Evolutionary conservation across 345 rosid species (phyloP), one percentile per base, ranked within the genome.

Genomic region (Geranium rotundifolium): DNA sequence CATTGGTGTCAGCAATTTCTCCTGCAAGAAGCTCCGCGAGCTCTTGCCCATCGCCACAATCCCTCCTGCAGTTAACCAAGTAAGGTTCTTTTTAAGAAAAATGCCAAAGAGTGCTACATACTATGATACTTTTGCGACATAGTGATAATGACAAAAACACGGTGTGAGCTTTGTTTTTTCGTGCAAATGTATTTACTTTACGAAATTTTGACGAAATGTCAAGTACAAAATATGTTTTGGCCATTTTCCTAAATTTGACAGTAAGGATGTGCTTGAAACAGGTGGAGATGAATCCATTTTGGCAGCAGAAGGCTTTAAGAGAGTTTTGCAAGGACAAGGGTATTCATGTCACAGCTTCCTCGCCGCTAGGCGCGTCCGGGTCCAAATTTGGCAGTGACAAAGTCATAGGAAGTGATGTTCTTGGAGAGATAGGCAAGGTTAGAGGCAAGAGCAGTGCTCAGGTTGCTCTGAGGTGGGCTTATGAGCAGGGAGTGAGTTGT

Each of bases 271-370:
- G 17, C 6, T 7, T 8, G 1, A 0, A 27, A 1, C 4, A 68
- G 76, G 77, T 71, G 61, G 75, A 75, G 66, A 66, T 71, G 72
- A 64, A 71, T 52, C 78, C 78, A 1, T 4, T 71, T 10, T 71
- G 78, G 75, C 75, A 67, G 31, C 75, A 71, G 63, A 67, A 67
- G 67, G 20, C 54, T 9, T 29, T 75, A 57, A 64, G 72, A 19
- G 64, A 71, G 29, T 75, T 59, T 56, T 71, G 70, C 68, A 64
- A 27, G 14, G 34, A n/a, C 8, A 75, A 75, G 60, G 62, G 67
- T 6, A 67, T 75, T 49, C 72, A 64, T 30, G 9, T 71, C 15
- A 60, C 64, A 1, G 75, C 72, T 7, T 67, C 67, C 66, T 63
- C 75, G 39, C 78, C 75, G 12, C 19, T 71, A 29, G 75, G 75